Percentiles rank a stretch among this genome's conserved stretches.
Conservation (phyloP, 1,139 yeast species). For the Waltiozyma sp. region DNA sequence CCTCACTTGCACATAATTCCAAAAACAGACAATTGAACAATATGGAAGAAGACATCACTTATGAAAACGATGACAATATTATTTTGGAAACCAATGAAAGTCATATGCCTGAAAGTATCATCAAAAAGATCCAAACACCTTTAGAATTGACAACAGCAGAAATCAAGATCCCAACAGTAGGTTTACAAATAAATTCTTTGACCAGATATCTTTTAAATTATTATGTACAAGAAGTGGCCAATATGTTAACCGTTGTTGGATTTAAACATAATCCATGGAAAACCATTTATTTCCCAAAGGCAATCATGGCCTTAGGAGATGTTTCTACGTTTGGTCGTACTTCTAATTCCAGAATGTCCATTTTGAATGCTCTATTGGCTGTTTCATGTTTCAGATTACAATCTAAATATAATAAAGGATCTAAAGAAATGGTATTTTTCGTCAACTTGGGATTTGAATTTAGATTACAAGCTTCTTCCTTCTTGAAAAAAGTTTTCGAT, state of each 20-base stretch:
- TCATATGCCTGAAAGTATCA: constrained; percentile 15
- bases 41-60: background rate
- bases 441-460: constrained; percentile 62
- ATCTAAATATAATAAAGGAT: constrained; percentile 40
- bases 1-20: no score
- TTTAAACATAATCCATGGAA: constrained; percentile 83
- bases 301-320: constrained; percentile 52
- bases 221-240: constrained; percentile 73
- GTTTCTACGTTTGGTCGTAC: constrained; percentile 65
- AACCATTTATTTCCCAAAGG: constrained; percentile 73
- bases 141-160: constrained; percentile 23
- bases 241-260: constrained; percentile 79
- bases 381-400: constrained; percentile 76
- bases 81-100: constrained; percentile 12
- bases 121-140: constrained; percentile 18
- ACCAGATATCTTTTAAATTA: constrained; percentile 62
- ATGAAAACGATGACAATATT: constrained; percentile 4
- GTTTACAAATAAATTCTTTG: constrained; percentile 54
- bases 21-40: background rate
- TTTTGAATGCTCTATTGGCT: constrained; percentile 70
- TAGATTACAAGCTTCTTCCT: constrained; percentile 63
- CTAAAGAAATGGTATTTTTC: constrained; percentile 53
- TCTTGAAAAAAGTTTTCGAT: constrained; percentile 47
- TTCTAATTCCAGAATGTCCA: constrained; percentile 65
- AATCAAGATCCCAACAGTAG: constrained; percentile 46